Base-by-base conservation (phyloP, 352 stramenopile species). In the Globisporangium paddicum region DNA sequence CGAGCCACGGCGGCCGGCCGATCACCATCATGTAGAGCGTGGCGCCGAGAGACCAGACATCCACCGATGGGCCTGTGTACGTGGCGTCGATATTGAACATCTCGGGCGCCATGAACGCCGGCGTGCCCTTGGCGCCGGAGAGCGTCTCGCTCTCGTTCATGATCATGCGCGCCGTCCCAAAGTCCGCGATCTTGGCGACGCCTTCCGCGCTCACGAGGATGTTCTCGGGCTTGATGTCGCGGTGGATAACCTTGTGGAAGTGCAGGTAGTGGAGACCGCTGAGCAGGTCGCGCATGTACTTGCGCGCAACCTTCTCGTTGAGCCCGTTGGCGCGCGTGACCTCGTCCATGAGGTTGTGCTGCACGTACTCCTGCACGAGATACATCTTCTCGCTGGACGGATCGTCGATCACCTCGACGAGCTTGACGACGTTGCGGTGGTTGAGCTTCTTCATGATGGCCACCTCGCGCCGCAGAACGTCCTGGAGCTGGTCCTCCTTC, bases 391-490 rank as follows among this genome's bases (percentile, higher is more conserved):
- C 90, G 25, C 88, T 92, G 25, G 86, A 90, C 5, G 88, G 89
- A 50, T 98, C 92, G 58, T 98, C 94, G 49, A 98, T 97, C 18
- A 98, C 92, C 64, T 98, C 95, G 28, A 97, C 90, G 16, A 98
- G 79, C 49, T 91, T 79, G 48, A 98, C 86, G 21, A 98, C 89
- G 68, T 98, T 96, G 26, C 74, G 82, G 68, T 98, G 94, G 58
- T 86, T 90, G 2, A 98, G 75, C 58, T 97, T 97, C 72, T 98
- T 98, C 95, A 98, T 98, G 60, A 98, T 98, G 10, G 90, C 91
- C 23, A 98, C 95, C 69, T 98, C 95, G 23, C 87, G 79, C 9
- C 84, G 80, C 55, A 95, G 49, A 23, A 88, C 86, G 48, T 93
- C 86, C 52, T 93, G 85, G 6, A 93, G 61, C 58, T 89, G 84